phyloP scores from a whole-genome alignment of 768 basidiomycete species.

The Macrolepiota fuliginosa region DNA sequence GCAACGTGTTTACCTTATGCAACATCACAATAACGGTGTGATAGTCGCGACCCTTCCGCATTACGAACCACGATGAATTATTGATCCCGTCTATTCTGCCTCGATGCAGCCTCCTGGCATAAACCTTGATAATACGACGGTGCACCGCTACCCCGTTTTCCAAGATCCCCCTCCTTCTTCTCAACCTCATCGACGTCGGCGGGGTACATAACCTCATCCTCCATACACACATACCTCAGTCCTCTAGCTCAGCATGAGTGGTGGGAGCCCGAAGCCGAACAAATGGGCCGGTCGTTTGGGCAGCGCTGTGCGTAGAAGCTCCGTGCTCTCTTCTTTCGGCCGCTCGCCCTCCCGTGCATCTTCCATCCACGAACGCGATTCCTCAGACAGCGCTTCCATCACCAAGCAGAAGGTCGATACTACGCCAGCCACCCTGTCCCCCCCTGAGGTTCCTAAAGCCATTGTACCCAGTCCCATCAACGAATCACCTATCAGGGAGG shows the following conservation, averaged over 20 bases:
- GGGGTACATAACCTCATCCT: conserved; percentile 3
- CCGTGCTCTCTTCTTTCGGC: conserved; percentile 46
- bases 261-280: conserved; percentile 34
- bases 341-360: conserved; percentile 27
- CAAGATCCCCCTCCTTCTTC: conserved; percentile 15
- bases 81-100: conserved; percentile 24
- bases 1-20: conserved; percentile 18
- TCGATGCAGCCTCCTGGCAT: conserved; percentile 45
- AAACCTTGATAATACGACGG: conserved; percentile 32
- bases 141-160: conserved; percentile 17
- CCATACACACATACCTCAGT: conserved; percentile 1
- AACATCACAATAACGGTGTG: conserved; percentile 9
- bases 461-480: conserved; percentile 59
- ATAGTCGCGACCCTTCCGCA: conserved; percentile 16
- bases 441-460: conserved; percentile 18
- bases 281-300: conserved; percentile 59
- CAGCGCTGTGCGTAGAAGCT: conserved; percentile 58
- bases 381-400: conserved; percentile 18
- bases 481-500: conserved; percentile 66
- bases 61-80: conserved; percentile 5
- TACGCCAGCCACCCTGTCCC: conserved; percentile 18
- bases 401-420: conserved; percentile 26
- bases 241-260: conserved; percentile 15
- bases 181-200: conserved; percentile 15
- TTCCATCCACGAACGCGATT: conserved; percentile 22